Evolutionary conservation across 192 early-diverging fungal species (phyloP).

Genomic region (Lobosporangium transversale): DNA sequence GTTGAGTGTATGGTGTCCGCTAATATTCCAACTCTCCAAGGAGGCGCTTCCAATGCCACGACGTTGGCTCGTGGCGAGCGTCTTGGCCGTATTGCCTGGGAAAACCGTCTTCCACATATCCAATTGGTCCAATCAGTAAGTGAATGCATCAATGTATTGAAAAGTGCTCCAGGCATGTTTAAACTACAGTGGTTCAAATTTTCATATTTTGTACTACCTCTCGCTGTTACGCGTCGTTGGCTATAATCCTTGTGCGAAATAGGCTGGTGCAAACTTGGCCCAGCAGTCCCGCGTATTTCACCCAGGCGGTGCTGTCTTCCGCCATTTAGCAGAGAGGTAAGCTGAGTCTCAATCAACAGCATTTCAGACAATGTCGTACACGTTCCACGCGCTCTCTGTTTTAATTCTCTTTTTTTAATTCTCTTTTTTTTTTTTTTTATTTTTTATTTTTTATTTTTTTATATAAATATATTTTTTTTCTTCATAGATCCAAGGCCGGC

Average conservation of each 20-base stretch:
- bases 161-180: no score
- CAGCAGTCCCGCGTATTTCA: constrained; percentile 75
- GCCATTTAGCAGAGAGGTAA: constrained; percentile 64
- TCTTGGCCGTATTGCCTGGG: constrained; percentile 62
- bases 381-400: no score
- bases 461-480: background rate
- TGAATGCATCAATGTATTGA: background rate
- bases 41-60: constrained; percentile 68
- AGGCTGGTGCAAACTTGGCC: constrained; percentile 72
- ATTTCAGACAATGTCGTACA: no score
- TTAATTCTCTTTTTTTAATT: no score
- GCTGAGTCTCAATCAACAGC: background rate
- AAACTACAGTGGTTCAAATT: no score
- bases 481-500: constrained; percentile 63
- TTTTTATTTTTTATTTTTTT: background rate
- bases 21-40: constrained; percentile 67
- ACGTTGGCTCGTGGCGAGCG: constrained; percentile 65
- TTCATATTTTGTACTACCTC: no score
- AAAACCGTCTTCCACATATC: constrained; percentile 68
- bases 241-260: background rate
- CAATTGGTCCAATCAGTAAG: constrained; percentile 67
- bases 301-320: constrained; percentile 70
- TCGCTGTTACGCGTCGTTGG: no score
- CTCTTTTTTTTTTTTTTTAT: no score
- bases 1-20: constrained; percentile 67